These are phyloP conservation scores for Physaria fendleri DNA, from an alignment of 345 rosid species.

Conservation along the genomic window DNA sequence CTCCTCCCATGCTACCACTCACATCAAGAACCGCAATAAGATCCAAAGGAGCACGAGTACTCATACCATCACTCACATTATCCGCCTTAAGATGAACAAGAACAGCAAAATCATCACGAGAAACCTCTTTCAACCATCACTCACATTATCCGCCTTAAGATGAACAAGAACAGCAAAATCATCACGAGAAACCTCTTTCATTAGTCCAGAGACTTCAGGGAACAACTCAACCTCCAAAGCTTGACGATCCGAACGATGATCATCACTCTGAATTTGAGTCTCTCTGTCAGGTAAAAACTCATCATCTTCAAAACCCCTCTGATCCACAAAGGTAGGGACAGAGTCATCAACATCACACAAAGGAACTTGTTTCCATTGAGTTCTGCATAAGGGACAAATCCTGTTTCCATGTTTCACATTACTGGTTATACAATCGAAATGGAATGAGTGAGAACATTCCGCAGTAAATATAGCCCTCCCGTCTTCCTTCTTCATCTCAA, in stretches of 20 bases:
- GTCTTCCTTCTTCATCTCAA: constrained; percentile 53
- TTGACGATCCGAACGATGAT: constrained; percentile 26
- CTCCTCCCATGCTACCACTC: constrained; percentile 94
- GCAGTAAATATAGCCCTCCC: constrained; percentile 92
- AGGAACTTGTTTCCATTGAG: constrained; percentile 67
- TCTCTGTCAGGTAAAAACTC: constrained; percentile 40
- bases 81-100: constrained; percentile 84
- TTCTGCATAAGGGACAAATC: constrained; percentile 80
- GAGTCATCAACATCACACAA: constrained; percentile 28
- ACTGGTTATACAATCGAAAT: constrained; percentile 78
- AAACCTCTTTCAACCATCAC: constrained; percentile 29
- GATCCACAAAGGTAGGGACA: constrained; percentile 30
- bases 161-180: constrained; percentile 74
- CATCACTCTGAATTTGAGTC: constrained; percentile 7
- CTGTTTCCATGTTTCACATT: constrained; percentile 82
- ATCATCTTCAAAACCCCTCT: constrained; percentile 73
- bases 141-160: constrained; percentile 62
- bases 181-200: constrained; percentile 34
- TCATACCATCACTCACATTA: constrained; percentile 23
- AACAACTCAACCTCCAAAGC: constrained; percentile 21
- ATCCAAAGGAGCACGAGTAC: constrained; percentile 73
- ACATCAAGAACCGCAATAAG: constrained; percentile 87
- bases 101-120: constrained; percentile 57
- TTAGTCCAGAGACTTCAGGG: constrained; percentile 42
- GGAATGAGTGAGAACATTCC: constrained; percentile 93